phyloP scores from a whole-genome alignment of 2,329 filamentous ascomycete species.

The Phialocephala subalpina region DNA sequence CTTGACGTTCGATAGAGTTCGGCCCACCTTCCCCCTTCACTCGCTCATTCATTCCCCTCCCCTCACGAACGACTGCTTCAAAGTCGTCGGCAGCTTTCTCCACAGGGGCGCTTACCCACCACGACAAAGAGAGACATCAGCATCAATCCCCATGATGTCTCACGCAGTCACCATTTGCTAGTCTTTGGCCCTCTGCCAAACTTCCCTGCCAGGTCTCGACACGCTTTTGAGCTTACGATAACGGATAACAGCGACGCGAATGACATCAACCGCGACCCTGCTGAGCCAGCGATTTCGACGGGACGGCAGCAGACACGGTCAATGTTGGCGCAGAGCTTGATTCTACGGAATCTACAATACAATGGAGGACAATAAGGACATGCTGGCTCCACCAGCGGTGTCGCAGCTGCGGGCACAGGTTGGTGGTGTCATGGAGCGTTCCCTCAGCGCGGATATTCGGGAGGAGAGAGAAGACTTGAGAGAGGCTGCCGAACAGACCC shows the following conservation, averaged over 20 bases:
- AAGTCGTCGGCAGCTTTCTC: slow-evolving; percentile 8
- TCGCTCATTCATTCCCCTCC: neutral
- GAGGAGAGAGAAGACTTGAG: slow-evolving; percentile 94
- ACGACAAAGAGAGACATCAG: slow-evolving; percentile 40
- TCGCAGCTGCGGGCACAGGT: slow-evolving; percentile 41
- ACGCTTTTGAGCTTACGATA: slow-evolving; percentile 29
- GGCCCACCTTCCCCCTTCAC: slow-evolving; percentile 7
- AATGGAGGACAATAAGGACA: slow-evolving; percentile 38
- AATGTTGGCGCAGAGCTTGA: slow-evolving; percentile 38
- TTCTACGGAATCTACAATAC: slow-evolving; percentile 37
- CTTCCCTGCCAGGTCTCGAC: slow-evolving; percentile 21
- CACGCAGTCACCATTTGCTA: slow-evolving; percentile 33
- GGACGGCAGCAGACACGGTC: slow-evolving; percentile 32
- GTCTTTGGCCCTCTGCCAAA: slow-evolving; percentile 33
- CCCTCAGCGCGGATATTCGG: slow-evolving; percentile 87
- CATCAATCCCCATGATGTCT: slow-evolving; percentile 42
- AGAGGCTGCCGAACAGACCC: slow-evolving; percentile 93
- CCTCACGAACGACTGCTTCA: slow-evolving; percentile 8
- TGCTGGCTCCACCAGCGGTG: slow-evolving; percentile 44
- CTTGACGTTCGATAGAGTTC: slow-evolving; percentile 27
- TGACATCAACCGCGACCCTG: slow-evolving; percentile 24
- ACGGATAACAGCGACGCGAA: slow-evolving; percentile 34
- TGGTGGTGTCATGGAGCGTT: slow-evolving; percentile 61
- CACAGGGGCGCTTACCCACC: slow-evolving; percentile 25
- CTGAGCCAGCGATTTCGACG: slow-evolving; percentile 15